Conservation (phyloP, 164 flowering plant species). For the Cinnamomum micranthum region DNA sequence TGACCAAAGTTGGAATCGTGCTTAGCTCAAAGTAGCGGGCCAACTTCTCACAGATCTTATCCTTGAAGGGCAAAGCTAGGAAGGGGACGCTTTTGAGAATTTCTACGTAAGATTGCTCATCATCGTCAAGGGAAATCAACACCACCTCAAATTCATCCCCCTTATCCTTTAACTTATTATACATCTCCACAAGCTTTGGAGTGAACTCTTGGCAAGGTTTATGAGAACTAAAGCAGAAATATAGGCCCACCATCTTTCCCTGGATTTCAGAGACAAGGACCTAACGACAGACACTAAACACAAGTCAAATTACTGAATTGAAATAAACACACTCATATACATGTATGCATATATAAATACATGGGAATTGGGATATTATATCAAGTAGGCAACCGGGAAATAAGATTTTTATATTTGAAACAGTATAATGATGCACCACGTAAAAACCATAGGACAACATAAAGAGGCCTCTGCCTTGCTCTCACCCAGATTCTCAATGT, state of each 20-base stretch:
- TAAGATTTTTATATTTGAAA: no score
- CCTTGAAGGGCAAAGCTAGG: slow-evolving; percentile 25
- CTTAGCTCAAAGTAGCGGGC: slow-evolving; percentile 16
- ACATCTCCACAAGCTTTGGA: slow-evolving; percentile 15
- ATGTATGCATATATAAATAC: no score
- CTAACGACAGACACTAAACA: slow-evolving; percentile 11
- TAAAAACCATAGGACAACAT: no score
- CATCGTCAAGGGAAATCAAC: slow-evolving; percentile 13
- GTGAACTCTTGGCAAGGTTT: slow-evolving; percentile 17
- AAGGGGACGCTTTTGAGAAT: slow-evolving; percentile 18
- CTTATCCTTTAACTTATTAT: slow-evolving; percentile 19
- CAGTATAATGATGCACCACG: no score
- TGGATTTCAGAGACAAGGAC: slow-evolving; percentile 30
- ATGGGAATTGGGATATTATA: no score
- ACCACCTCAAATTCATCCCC: slow-evolving; percentile 29
- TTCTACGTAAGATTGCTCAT: slow-evolving; percentile 16
- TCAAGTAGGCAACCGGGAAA: no score
- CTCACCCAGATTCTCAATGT: no score
- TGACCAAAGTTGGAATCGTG: slow-evolving; percentile 16
- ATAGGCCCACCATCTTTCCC: slow-evolving; percentile 33
- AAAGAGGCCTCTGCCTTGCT: no score
- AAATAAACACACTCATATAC: not conserved
- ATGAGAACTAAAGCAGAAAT: slow-evolving; percentile 13
- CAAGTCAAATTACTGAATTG: not conserved
- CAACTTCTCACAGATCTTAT: slow-evolving; percentile 12